Evolutionary conservation across 2,329 filamentous ascomycete species (phyloP), one percentile per base, ranked within the genome.

Genomic region (Epicoccum sorghinum): DNA sequence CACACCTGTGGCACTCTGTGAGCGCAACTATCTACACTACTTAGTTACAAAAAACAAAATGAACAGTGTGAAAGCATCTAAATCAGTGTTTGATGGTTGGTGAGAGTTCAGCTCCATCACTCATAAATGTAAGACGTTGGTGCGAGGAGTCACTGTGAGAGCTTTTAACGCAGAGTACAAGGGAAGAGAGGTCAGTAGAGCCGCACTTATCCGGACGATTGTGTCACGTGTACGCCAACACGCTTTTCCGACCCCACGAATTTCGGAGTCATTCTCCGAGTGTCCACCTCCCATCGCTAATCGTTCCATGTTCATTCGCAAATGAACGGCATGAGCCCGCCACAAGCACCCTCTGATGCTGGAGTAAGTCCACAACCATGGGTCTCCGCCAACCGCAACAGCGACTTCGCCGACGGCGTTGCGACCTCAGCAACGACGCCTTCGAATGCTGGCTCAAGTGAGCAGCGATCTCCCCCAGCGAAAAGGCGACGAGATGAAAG

Each of bases 401-500:
- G 27, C 25, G 36, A 44, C 33, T 42, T 37, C 39, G 14, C 36
- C 47, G 51, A 63, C 47, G 50, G 49, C 45, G 49, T 46, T 27
- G 47, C 45, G 27, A 53, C 57, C 27, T 56, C 55, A 33, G 57
- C 29, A 47, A 55, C 46, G 29, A 53, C 50, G 46, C 53, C 59
- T 12, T 59, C 60, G 39, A 63, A 62, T 55, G 51, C 53, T 48
- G 54, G 41, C 13, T 51, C 63, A 23, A 58, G 57, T 53, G 66
- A 68, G 18, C 58, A 55, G n/a, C 48, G 58, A 48, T 58, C 62
- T 14, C 61, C 68, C 22, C 58, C 68, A 24, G 61, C 66, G 7
- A 73, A 74, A 58, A 65, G 71, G 22, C 62, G 68, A 38, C 72
- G 66, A 55, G 69, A 74, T 39, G 69, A 68, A 1, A 62, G 58